A percentile compares a stretch with the other conserved stretches of the same genome.
Evolutionary conservation across 2,329 filamentous ascomycete species (phyloP).

Genomic region (Exophiala xenobiotica): DNA sequence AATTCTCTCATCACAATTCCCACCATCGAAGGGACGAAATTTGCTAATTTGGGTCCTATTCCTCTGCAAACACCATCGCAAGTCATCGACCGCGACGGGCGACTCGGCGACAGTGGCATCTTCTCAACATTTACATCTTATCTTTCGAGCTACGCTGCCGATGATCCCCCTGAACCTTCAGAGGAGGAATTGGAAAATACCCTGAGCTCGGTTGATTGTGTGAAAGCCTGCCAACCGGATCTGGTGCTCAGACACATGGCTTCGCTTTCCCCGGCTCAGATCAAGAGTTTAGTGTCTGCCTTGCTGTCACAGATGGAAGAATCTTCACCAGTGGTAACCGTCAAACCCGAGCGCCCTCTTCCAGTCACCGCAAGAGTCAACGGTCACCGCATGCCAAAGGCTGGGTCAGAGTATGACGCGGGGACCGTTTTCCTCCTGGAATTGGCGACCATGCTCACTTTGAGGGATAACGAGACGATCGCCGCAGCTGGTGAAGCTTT

Average conservation of each 20-base stretch:
- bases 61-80: conserved; percentile 89
- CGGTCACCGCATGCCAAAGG: conserved; percentile 56
- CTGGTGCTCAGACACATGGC: conserved; percentile 79
- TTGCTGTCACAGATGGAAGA: conserved; percentile 84
- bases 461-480: conserved; percentile 72
- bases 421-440: conserved; percentile 88
- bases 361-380: conserved; percentile 59
- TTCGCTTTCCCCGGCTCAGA: conserved; percentile 60
- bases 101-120: conserved; percentile 75
- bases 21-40: conserved; percentile 50
- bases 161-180: conserved; percentile 95
- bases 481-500: conserved; percentile 73
- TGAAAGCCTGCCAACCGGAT: conserved; percentile 82
- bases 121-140: conserved; percentile 95
- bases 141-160: conserved; percentile 96
- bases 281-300: conserved; percentile 66
- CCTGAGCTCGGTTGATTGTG: conserved; percentile 87
- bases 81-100: conserved; percentile 82
- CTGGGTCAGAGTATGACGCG: conserved; percentile 74
- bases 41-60: conserved; percentile 68
- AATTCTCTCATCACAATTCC: conserved; percentile 78
- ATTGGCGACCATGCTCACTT: conserved; percentile 76
- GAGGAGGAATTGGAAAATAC: conserved; percentile 97
- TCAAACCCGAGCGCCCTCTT: conserved; percentile 79
- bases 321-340: conserved; percentile 71